Evolutionary conservation across 768 basidiomycete genomes (phyloP), one percentile per base, ranked within the genome.

Genomic region (Fibroporia radiculosa): DNA sequence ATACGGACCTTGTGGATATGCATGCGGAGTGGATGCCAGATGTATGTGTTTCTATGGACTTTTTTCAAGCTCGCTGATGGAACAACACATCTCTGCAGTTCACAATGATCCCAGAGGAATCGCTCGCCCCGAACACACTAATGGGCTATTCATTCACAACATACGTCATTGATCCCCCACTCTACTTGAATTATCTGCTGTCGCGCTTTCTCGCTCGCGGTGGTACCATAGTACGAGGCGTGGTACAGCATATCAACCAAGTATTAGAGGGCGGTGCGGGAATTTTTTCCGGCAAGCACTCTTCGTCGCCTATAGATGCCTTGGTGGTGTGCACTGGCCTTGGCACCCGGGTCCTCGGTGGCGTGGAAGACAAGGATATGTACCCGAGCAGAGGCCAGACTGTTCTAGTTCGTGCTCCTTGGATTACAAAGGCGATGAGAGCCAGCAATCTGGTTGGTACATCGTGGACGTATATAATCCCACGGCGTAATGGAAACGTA

Each of bases 321-420:
- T 56, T 91, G 1, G 59, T 92, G 4, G 75, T 83, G 8, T 90
- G 86, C 52, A 71, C 77, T 0, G 89, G 89, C 0, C 61, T 93
- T 18, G 77, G 77, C 3, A 73, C 77, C 13, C 64, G 72, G 1
- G 61, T 63, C 6, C 64, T 78, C 1, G 75, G 76, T 8, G 73
- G 74, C 5, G 68, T 78, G 18, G 72, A 74, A 48, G 75, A 77
- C 49, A 63, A 63, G 49, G 64, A 67, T 27, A 58, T 75, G 26
- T 70, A 70, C 50, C 73, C 74, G 1, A 58, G 71, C 28, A 62
- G 74, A 35, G 74, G 73, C 13, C 73, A 75, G 52, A 69, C 68
- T 4, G 62, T 70, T 12, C 43, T 70, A 40, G 46, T 76, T 3
- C 57, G 60, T 13, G 71, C 75, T 10, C 72, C 74, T n/a, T 75